Conservation (phyloP, 2,329 filamentous ascomycete genomes). For the Dactylonectria estremocensis region DNA sequence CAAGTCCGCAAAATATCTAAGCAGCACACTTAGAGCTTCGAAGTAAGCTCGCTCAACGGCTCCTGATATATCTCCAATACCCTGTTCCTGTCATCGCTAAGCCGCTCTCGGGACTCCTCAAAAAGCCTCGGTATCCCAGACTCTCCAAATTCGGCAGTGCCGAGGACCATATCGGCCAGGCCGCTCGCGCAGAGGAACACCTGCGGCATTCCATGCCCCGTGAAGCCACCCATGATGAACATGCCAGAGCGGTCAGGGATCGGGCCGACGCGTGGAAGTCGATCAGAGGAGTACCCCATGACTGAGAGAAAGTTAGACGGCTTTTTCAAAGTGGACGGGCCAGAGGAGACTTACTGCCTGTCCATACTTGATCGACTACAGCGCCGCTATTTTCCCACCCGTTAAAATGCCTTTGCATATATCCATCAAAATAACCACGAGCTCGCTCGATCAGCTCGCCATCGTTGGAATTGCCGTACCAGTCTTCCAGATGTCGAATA, state of each 20-base stretch:
- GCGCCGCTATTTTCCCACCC: constrained; percentile 19
- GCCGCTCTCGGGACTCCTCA: neutral
- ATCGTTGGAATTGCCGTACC: neutral
- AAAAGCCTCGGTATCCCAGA: constrained; percentile 53
- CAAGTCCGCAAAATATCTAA: too few relatives aligned
- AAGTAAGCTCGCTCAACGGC: too few relatives aligned
- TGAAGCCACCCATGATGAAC: constrained; percentile 63
- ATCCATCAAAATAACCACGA: constrained; percentile 3
- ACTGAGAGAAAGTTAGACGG: constrained; percentile 44
- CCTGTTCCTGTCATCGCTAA: too few relatives aligned
- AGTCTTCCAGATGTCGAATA: neutral
- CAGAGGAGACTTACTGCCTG: constrained; percentile 24
- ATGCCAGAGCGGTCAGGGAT: constrained; percentile 53
- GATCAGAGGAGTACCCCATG: constrained; percentile 59
- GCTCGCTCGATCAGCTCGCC: neutral
- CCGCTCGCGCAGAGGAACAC: constrained; percentile 59
- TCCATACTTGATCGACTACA: constrained; percentile 11
- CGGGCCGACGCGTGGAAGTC: constrained; percentile 58
- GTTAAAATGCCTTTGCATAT: constrained; percentile 12
- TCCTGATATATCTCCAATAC: too few relatives aligned
- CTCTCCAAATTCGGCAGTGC: constrained; percentile 50
- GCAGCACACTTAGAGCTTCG: too few relatives aligned
- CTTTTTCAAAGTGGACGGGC: too few relatives aligned
- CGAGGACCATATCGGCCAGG: constrained; percentile 57
- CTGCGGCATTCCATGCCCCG: constrained; percentile 65